phyloP scores from a whole-genome alignment of 495 filamentous ascomycete species.

The Podospora conica region DNA sequence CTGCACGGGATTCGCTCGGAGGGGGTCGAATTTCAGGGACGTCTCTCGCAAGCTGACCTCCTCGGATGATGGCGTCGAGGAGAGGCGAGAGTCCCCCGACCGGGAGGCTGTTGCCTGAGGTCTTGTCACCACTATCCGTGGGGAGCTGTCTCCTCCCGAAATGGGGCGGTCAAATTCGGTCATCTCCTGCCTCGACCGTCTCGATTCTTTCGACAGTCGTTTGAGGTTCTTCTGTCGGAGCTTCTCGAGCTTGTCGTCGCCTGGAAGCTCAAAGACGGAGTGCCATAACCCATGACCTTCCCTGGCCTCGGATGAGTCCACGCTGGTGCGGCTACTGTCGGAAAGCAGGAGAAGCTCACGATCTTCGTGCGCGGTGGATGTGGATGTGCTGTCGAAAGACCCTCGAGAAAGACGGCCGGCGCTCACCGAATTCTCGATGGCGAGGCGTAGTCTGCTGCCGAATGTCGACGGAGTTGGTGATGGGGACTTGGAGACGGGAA shows the following conservation, averaged over 20 bases:
- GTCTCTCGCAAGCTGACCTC: background rate
- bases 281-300: conserved; percentile 7
- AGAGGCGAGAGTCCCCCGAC: background rate
- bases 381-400: background rate
- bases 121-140: conserved; percentile 10
- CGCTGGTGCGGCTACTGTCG: background rate
- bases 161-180: background rate
- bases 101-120: conserved; percentile 3
- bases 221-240: conserved; percentile 1
- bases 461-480: background rate
- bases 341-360: background rate
- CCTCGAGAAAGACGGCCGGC: background rate
- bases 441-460: background rate
- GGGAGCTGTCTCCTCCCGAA: background rate
- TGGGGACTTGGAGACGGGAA: background rate
- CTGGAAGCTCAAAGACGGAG: conserved; percentile 14
- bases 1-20: conserved; percentile 11
- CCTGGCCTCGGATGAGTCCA: background rate
- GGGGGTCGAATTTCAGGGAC: conserved; percentile 1
- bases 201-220: conserved; percentile 3
- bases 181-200: conserved; percentile 4
- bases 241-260: conserved; percentile 9
- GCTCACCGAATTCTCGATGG: background rate
- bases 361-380: background rate
- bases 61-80: background rate